Percentiles rank a stretch among this genome's conserved stretches.
Conservation (phyloP, 805 yeast genomes). For the Nakazawaea wyomingensis region DNA sequence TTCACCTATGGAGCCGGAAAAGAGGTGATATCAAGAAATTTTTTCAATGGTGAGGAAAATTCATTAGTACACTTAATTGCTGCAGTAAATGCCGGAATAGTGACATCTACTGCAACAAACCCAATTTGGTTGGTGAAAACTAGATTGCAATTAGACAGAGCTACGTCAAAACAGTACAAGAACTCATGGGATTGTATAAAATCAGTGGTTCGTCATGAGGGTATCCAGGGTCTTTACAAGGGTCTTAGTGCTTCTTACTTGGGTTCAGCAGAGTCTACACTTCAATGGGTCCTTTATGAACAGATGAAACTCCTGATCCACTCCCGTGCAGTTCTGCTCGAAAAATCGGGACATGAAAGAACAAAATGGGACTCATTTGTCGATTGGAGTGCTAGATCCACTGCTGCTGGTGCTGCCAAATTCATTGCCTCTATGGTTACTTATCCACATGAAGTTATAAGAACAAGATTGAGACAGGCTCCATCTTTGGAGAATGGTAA, state of each 20-base stretch:
- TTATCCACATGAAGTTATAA: constrained; percentile 95
- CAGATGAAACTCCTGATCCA: constrained; percentile 77
- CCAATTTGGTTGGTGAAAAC: constrained; percentile 98
- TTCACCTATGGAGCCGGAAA: constrained; percentile 96
- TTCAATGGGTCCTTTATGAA: constrained; percentile 96
- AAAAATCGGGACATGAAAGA: constrained; percentile 31
- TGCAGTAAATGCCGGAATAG: constrained; percentile 89
- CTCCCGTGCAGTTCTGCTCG: constrained; percentile 38
- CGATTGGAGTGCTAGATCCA: constrained; percentile 95
- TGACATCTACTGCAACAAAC: constrained; percentile 92
- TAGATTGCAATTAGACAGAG: constrained; percentile 83
- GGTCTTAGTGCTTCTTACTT: constrained; percentile 94
- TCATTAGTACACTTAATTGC: constrained; percentile 82
- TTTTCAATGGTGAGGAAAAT: constrained; percentile 72
- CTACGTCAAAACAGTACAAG: constrained; percentile 56
- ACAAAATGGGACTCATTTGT: constrained; percentile 56
- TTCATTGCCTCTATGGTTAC: constrained; percentile 88
- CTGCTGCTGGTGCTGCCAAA: constrained; percentile 96
- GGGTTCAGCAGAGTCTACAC: constrained; percentile 87
- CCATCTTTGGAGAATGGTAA: constrained; percentile 70
- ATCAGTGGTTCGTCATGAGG: constrained; percentile 70
- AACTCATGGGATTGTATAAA: constrained; percentile 82
- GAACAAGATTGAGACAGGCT: constrained; percentile 94
- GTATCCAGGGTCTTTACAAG: constrained; percentile 71
- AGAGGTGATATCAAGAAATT: constrained; percentile 57